These are phyloP conservation scores for Amanita rimosa DNA, from an alignment of 768 basidiomycete species.

Conservation along the genomic window DNA sequence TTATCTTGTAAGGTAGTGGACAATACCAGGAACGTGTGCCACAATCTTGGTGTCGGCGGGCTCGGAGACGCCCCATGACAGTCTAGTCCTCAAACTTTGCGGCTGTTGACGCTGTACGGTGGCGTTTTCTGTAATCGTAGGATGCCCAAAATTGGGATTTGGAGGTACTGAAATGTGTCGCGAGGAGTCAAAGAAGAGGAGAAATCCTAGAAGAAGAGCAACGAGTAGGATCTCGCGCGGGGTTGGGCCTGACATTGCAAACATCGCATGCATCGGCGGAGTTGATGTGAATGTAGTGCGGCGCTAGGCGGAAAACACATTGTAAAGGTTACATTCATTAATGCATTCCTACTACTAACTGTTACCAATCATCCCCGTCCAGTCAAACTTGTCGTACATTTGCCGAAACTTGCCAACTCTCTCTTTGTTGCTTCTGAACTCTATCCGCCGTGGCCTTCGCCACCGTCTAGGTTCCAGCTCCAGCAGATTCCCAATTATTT, in stretches of 20 bases:
- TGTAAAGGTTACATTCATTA: no score
- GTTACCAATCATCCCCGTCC: constrained; percentile 55
- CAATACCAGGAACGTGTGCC: constrained; percentile 67
- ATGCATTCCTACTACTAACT: no score
- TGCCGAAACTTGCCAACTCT: constrained; percentile 60
- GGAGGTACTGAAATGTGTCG: not conserved
- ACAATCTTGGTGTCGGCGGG: constrained; percentile 53
- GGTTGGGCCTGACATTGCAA: constrained; percentile 7
- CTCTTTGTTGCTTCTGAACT: constrained; percentile 57
- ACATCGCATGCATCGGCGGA: not conserved
- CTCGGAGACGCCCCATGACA: constrained; percentile 25
- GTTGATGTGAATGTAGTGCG: no score
- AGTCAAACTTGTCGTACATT: constrained; percentile 70
- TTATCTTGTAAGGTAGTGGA: not conserved
- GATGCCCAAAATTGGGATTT: not conserved
- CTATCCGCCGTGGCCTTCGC: constrained; percentile 69
- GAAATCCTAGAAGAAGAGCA: constrained; percentile 7
- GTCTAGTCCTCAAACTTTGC: constrained; percentile 14
- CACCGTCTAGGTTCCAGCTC: constrained; percentile 81
- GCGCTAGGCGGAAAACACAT: no score
- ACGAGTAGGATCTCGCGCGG: constrained; percentile 11
- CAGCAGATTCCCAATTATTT: constrained; percentile 88
- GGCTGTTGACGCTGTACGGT: constrained; percentile 2
- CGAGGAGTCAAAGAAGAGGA: constrained; percentile 7
- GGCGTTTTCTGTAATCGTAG: constrained; percentile 1